phyloP scores from a whole-genome alignment of 2,329 filamentous ascomycete species.

The Aspergillus terreus region DNA sequence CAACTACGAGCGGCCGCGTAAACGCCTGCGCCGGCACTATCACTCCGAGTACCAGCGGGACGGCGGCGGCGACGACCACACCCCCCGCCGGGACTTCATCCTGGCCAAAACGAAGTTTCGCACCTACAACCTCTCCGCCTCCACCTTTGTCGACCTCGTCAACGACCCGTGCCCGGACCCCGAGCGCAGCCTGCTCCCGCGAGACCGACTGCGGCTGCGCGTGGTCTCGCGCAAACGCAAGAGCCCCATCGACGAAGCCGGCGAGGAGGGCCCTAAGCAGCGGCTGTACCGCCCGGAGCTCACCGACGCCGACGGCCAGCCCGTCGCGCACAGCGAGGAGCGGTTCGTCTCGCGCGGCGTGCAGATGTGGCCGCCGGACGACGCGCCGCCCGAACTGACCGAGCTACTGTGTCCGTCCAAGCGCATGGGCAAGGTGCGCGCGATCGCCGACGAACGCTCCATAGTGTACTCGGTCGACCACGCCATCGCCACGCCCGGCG shows the following conservation, averaged over 20 bases:
- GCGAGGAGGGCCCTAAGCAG: constrained; percentile 20
- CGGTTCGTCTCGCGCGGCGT: constrained; percentile 37
- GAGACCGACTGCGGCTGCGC: constrained; percentile 40
- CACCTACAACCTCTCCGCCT: constrained; percentile 38
- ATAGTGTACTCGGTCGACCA: constrained; percentile 38
- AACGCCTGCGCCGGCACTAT: constrained; percentile 36
- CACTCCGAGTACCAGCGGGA: constrained; percentile 37
- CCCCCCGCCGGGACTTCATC: constrained; percentile 37
- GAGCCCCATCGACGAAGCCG: constrained; percentile 33
- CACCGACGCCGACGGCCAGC: constrained; percentile 18
- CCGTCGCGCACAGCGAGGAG: constrained; percentile 35
- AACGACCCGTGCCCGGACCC: constrained; percentile 32
- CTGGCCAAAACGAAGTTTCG: constrained; percentile 43
- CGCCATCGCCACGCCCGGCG: constrained; percentile 6
- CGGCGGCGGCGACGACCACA: constrained; percentile 12
- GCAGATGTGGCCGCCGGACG: constrained; percentile 39
- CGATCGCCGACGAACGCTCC: constrained; percentile 37
- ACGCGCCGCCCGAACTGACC: constrained; percentile 35
- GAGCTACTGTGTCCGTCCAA: constrained; percentile 38
- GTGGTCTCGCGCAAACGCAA: constrained; percentile 42
- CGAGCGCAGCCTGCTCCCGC: constrained; percentile 23
- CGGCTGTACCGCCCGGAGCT: constrained; percentile 29
- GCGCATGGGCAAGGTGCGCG: constrained; percentile 30
- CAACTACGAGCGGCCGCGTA: constrained; percentile 34
- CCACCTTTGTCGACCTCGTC: constrained; percentile 43